Percentiles rank a stretch among this genome's conserved stretches.
These are phyloP conservation scores for Globisporangium ultimum DNA, from an alignment of 352 stramenopile species.

Conservation along the genomic window DNA sequence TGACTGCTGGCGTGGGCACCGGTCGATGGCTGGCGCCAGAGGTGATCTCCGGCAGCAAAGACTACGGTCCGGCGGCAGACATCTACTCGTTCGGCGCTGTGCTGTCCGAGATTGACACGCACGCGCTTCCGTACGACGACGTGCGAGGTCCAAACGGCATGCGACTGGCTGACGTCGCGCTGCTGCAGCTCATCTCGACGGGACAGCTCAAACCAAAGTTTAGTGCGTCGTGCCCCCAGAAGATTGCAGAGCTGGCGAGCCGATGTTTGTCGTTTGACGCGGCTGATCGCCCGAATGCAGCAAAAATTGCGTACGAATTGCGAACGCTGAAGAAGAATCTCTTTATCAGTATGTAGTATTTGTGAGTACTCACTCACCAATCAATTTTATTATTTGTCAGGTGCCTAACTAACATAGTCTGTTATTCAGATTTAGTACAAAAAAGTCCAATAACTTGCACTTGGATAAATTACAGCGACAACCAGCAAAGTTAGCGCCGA, in stretches of 20 bases:
- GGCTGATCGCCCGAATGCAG: slow-evolving; percentile 17
- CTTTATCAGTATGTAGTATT: neutral
- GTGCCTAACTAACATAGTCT: neutral
- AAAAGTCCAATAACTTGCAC: too few relatives aligned
- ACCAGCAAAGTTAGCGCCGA: too few relatives aligned
- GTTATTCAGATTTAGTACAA: too few relatives aligned
- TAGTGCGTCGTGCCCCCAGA: slow-evolving; percentile 16
- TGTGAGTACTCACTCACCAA: neutral
- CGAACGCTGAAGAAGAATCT: slow-evolving; percentile 22
- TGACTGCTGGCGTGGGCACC: slow-evolving; percentile 8
- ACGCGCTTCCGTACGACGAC: slow-evolving; percentile 41
- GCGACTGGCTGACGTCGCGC: slow-evolving; percentile 29
- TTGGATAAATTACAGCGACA: too few relatives aligned
- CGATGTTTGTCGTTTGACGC: slow-evolving; percentile 28
- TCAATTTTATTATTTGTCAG: neutral
- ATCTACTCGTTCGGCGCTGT: slow-evolving; percentile 49
- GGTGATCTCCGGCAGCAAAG: slow-evolving; percentile 28
- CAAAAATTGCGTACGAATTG: slow-evolving; percentile 26
- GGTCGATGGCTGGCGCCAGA: slow-evolving; percentile 41
- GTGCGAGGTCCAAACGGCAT: slow-evolving; percentile 11
- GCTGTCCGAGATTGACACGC: slow-evolving; percentile 46
- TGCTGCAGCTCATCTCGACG: slow-evolving; percentile 31
- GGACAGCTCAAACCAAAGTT: slow-evolving; percentile 24
- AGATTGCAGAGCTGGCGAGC: slow-evolving; percentile 24
- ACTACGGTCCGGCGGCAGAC: slow-evolving; percentile 28